phyloP scores from a whole-genome alignment of 2,329 filamentous ascomycete genomes.

The Fusarium humuli region DNA sequence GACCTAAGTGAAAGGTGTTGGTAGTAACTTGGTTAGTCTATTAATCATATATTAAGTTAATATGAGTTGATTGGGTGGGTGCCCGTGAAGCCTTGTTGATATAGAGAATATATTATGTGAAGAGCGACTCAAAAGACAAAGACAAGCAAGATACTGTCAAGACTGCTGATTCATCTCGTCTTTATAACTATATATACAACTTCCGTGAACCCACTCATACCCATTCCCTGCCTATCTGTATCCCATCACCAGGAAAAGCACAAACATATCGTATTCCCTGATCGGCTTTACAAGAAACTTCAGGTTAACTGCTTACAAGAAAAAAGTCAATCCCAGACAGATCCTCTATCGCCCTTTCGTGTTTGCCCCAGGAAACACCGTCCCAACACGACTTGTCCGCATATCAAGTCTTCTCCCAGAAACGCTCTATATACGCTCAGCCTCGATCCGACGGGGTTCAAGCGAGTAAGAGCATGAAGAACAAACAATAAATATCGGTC shows the following conservation, averaged over 20 bases:
- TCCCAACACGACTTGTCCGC: neutral
- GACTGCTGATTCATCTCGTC: constrained; percentile 6
- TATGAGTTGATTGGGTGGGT: neutral
- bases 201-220: neutral
- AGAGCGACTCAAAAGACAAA: neutral
- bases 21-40: neutral
- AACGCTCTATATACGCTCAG: neutral
- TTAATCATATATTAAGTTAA: neutral
- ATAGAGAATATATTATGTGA: neutral
- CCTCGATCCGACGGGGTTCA: neutral
- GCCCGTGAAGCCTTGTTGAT: neutral
- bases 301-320: constrained; percentile 3
- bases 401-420: neutral
- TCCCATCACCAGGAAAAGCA: constrained; percentile 23
- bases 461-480: constrained; percentile 13
- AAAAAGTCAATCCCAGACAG: neutral
- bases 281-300: neutral
- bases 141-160: neutral
- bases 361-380: constrained; percentile 15
- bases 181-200: constrained; percentile 20
- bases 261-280: constrained; percentile 7
- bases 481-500: constrained; percentile 17
- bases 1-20: neutral
- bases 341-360: constrained; percentile 13
- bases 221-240: neutral